Conservation (phyloP, 768 basidiomycete species). For the Termitomyces sp. region DNA sequence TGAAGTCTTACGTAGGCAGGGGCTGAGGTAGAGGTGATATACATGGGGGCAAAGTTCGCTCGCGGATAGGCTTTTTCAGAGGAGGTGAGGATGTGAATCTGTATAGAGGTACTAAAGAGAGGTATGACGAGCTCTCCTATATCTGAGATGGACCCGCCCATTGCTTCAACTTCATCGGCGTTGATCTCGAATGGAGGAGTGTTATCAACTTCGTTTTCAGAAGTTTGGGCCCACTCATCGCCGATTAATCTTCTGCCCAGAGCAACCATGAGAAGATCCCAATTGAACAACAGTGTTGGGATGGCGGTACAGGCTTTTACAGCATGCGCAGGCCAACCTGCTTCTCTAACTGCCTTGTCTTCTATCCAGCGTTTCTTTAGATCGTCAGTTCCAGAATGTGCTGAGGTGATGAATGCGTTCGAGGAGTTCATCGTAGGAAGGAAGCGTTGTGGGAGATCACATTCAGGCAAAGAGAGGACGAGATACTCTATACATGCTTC, state of each 20-base stretch:
- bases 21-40: conserved; percentile 61
- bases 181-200: conserved; percentile 30
- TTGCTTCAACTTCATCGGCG: conserved; percentile 46
- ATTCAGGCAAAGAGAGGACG: conserved; percentile 79
- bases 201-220: conserved; percentile 2
- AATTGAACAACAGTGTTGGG: conserved; percentile 35
- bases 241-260: conserved; percentile 57
- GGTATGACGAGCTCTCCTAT: conserved; percentile 53
- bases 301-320: conserved; percentile 55
- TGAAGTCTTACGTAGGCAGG: conserved; percentile 84
- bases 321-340: conserved; percentile 72
- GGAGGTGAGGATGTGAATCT: conserved; percentile 64
- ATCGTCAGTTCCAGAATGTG: conserved; percentile 57
- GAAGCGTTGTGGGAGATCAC: conserved; percentile 78
- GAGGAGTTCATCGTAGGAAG: conserved; percentile 63
- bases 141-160: conserved; percentile 49
- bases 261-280: conserved; percentile 51
- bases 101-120: conserved; percentile 58
- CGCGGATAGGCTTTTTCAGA: conserved; percentile 37
- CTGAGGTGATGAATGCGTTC: conserved; percentile 62
- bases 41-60: conserved; percentile 62
- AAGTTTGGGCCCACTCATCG: conserved; percentile 20
- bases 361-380: conserved; percentile 76
- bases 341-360: conserved; percentile 78
- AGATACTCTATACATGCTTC: conserved; percentile 85